These are phyloP conservation scores for Ceratocystiopsis brevicomis DNA, from an alignment of 2,329 filamentous ascomycete genomes.

Conservation along the genomic window DNA sequence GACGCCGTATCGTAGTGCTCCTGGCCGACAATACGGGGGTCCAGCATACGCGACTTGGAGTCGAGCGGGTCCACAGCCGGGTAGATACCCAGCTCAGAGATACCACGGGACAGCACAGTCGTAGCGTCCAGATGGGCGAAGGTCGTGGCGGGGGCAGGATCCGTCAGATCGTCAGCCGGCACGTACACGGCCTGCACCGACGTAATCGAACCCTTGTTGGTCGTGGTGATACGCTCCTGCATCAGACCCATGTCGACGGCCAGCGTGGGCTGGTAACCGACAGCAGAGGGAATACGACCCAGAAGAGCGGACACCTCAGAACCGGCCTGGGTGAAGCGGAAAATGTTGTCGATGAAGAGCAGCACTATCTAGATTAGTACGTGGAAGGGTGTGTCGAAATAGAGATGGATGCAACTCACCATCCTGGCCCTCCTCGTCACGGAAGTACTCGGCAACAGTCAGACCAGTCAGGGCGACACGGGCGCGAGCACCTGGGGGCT, in stretches of 20 bases:
- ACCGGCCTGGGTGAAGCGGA: slow-evolving; percentile 99
- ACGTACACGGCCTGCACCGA: slow-evolving; percentile 99
- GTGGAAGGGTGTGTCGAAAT: no score
- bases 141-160: slow-evolving; percentile 96
- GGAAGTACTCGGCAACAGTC: slow-evolving; percentile 70
- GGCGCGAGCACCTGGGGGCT: slow-evolving; percentile 97
- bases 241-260: slow-evolving; percentile 98
- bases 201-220: slow-evolving; percentile 97
- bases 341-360: slow-evolving; percentile 99
- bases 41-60: slow-evolving; percentile 98
- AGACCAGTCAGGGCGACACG: slow-evolving; percentile 94
- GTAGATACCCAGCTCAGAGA: slow-evolving; percentile 99
- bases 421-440: slow-evolving; percentile 63
- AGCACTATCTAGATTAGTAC: slow-evolving; percentile 40
- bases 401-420: slow-evolving; percentile 28
- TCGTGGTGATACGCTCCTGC: slow-evolving; percentile 99
- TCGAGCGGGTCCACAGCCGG: slow-evolving; percentile 98
- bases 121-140: slow-evolving; percentile 99
- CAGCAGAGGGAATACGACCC: slow-evolving; percentile 98
- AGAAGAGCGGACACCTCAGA: slow-evolving; percentile 98
- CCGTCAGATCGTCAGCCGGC: slow-evolving; percentile 99
- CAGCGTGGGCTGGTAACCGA: slow-evolving; percentile 98
- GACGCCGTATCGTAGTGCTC: slow-evolving; percentile 94
- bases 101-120: slow-evolving; percentile 99
- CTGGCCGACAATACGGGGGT: slow-evolving; percentile 93